Conservation (phyloP, 441 rosid species). For the Kokia cookei region DNA sequence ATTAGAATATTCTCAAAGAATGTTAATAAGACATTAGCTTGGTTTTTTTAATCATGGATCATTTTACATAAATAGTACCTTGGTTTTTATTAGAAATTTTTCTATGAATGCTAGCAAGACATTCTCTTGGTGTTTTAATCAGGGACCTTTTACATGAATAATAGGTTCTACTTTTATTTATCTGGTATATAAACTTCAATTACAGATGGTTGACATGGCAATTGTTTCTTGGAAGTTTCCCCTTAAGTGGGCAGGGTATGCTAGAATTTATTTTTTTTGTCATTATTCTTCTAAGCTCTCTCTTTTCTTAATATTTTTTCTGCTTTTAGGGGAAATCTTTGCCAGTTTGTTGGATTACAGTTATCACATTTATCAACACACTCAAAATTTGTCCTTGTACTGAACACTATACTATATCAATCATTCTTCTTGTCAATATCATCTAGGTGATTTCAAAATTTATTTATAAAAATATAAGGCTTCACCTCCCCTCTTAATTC, state of each 20-base stretch:
- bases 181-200: not conserved
- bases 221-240: not conserved
- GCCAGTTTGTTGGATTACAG: not conserved
- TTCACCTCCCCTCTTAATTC: not conserved
- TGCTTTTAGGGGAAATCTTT: not conserved
- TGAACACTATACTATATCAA: not conserved
- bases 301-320: not conserved
- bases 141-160: not conserved
- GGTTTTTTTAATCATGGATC: not conserved
- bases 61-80: not conserved
- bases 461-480: not conserved
- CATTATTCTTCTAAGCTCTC: not conserved
- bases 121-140: not conserved
- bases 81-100: not conserved
- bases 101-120: not conserved
- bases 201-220: not conserved
- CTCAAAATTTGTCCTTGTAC: not conserved
- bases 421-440: not conserved
- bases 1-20: not conserved
- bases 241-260: not conserved
- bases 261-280: not conserved
- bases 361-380: not conserved
- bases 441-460: not conserved
- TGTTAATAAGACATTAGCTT: not conserved
- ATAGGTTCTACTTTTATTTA: not conserved